Evolutionary conservation across 805 yeast genomes (phyloP), one percentile per base, ranked within the genome.

Genomic region (Tetrapisispora pingtungensis): DNA sequence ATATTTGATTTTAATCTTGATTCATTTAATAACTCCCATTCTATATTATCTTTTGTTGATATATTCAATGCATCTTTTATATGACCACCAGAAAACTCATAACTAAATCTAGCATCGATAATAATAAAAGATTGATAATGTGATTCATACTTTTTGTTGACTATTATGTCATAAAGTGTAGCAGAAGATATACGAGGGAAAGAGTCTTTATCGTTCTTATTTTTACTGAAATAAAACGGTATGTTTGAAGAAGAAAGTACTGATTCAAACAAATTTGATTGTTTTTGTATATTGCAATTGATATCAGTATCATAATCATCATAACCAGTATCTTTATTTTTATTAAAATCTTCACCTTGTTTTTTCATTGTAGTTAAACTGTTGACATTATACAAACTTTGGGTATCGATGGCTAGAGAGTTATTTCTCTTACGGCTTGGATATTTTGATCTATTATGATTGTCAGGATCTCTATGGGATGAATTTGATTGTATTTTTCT

Each of bases 51-150:
- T 52, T 82, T 81, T 32, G 82, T 74, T 34, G 84, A 78, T 27
- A 88, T 71, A 61, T 90, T 93, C 43, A 84, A 54, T 7, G 97
- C 95, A 39, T 83, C 81, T 39, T 72, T 75, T 39, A 93, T 86
- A 63, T 93, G 98, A 26, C 98, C 98, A 28, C 97, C 97, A 34
- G 76, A 71, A 62, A 70, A 93, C 64, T 93, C 98, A 67, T 90
- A 90, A 54, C 81, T 86, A 59, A 93, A 93, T 43, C 98, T 76
- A 59, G 97, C 88, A 65, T 93, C 98, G 10, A 93, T 69, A 15
- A 93, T 68, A 7, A 75, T 53, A 34, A 74, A 65, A 30, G 76
- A 75, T 48, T 78, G 78, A 55, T 80, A 87, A 41, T 66, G 66
- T 19, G 71, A 62, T 14, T 62, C 50, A 52, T 68, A 67, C 14